Evolutionary conservation across 129 eudicot genomes (phyloP), one percentile per base, ranked within the genome.

Genomic region (Sambucus nigra): DNA sequence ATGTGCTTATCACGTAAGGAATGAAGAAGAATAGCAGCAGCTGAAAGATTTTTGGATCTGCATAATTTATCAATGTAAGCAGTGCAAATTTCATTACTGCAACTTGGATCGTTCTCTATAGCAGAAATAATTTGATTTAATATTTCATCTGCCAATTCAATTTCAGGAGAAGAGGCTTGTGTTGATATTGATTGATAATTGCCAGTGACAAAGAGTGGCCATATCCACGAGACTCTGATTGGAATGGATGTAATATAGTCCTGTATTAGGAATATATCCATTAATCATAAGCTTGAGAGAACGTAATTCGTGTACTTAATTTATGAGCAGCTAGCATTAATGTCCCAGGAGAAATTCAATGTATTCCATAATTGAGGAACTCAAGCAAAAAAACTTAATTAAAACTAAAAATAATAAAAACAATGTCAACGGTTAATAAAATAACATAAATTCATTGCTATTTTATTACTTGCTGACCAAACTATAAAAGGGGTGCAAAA

Each of bases 1-100:
- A 88, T 73, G 50, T 62, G 69, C 22, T 67, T 74, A 58, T 60
- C 65, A 5, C 57, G 82, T 59, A 91, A 67, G 17, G 53, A 55
- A 51, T 80, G 77, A 41, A 77, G 65, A 38, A 91, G 49, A 40
- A 29, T 79, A 52, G 73, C 64, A n/a, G 95, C 93, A 24, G 69
- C 63, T 27, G n/a, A 4, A 41, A 78, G 46, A 39, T 82, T 61
- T 76, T 68, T 79, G 27, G 61, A 55, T 56, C 49, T 75, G 61
- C 97, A 84, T 32, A 89, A 74, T 48, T 68, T 71, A 16, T 62
- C 61, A 48, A 84, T 73, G 58, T 64, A 74, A 69, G 47, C 39
- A 16, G 69, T 56, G 42, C 86, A 81, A 25, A 73, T 12, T 66
- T 76, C 79, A 10, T 62, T 73, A 22, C 63, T 52, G 46, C 71